Conservation (phyloP, 371 early-diverging fungal species). For the Mycotypha africana region DNA sequence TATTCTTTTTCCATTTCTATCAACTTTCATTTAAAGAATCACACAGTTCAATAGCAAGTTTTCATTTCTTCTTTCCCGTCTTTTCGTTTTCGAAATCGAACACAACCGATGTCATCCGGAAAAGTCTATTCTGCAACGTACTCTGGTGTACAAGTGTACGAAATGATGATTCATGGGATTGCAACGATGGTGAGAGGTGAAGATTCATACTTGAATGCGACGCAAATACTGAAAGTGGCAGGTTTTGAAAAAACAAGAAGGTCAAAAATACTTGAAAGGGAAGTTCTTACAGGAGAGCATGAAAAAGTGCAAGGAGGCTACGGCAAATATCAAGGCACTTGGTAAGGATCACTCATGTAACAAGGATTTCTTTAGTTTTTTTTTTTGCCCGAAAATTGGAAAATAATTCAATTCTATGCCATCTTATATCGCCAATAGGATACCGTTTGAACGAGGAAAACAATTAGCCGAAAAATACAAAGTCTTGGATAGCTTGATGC, state of each 20-base stretch:
- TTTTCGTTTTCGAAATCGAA: too few species aligned
- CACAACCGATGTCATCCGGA: neutral
- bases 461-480: constrained; percentile 68
- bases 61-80: too few species aligned
- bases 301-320: constrained; percentile 98
- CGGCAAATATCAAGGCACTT: constrained; percentile 96
- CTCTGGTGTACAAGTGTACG: constrained; percentile 82
- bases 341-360: constrained; percentile 34
- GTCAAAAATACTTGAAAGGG: constrained; percentile 90
- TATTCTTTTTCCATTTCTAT: too few species aligned
- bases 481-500: constrained; percentile 53
- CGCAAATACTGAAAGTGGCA: constrained; percentile 97
- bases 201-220: constrained; percentile 92
- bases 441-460: constrained; percentile 74
- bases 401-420: neutral
- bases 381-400: too few species aligned
- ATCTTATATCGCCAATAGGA: constrained; percentile 41
- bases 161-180: constrained; percentile 74
- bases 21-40: too few species aligned
- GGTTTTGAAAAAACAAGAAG: constrained; percentile 88
- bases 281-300: constrained; percentile 76
- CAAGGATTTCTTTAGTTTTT: neutral
- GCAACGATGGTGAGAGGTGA: constrained; percentile 88
- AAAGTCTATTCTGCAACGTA: constrained; percentile 67
- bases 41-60: too few species aligned